Percentiles rank a stretch among this genome's conserved stretches.
These are phyloP conservation scores for Calophaca sinica DNA, from an alignment of 306 rosid species.

Conservation along the genomic window DNA sequence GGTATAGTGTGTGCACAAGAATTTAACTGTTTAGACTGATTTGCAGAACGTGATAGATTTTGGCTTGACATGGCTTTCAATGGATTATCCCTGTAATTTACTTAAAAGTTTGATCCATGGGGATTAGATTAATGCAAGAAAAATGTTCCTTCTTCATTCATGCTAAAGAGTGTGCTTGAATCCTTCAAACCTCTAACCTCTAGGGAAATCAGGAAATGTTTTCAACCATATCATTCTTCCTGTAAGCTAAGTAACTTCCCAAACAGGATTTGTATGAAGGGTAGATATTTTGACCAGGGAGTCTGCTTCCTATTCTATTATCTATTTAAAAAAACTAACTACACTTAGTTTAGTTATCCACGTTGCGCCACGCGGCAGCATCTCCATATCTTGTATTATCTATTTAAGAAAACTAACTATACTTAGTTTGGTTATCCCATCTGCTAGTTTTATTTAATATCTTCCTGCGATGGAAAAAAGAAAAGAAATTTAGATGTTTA, in stretches of 20 bases:
- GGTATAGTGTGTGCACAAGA: too few species aligned
- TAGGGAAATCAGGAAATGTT: constrained; percentile 17
- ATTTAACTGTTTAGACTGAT: too few species aligned
- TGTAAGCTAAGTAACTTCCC: neutral
- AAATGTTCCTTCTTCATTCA: neutral
- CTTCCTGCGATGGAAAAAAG: neutral
- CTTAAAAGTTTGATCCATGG: neutral
- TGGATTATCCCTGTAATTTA: neutral
- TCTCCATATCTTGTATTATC: too few species aligned
- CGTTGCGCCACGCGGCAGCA: too few species aligned
- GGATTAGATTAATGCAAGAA: neutral
- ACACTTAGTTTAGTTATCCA: too few species aligned
- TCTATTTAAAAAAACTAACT: too few species aligned
- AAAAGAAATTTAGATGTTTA: neutral
- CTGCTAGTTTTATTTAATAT: neutral
- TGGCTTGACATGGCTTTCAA: neutral
- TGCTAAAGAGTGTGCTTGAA: neutral
- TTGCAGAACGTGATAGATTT: too few species aligned
- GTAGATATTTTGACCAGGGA: constrained; percentile 8
- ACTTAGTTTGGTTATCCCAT: too few species aligned
- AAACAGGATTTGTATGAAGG: neutral
- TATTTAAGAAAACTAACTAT: too few species aligned
- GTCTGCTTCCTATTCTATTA: neutral
- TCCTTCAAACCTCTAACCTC: constrained; percentile 26
- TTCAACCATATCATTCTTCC: neutral